Evolutionary conservation across 192 early-diverging fungal species (phyloP).

Genomic region (Piromyces sp.): DNA sequence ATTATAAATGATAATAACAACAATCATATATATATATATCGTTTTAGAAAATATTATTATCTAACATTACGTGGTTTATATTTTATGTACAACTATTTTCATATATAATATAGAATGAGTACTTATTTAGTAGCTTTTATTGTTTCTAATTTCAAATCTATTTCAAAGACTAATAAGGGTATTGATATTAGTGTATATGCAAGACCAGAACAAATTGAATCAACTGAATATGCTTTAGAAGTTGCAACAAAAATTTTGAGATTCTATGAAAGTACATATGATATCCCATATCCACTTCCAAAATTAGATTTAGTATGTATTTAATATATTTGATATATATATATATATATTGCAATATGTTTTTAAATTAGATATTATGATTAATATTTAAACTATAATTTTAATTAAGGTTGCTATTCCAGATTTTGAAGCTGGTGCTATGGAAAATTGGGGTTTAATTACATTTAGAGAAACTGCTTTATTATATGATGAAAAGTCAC

Average conservation of each 20-base stretch:
- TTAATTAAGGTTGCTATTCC: conserved; percentile 76
- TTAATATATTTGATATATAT: too few relatives aligned
- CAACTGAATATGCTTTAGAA: conserved; percentile 66
- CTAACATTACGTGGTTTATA: too few relatives aligned
- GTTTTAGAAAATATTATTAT: too few relatives aligned
- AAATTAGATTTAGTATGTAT: conserved; percentile 23
- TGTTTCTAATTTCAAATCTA: conserved; percentile 16
- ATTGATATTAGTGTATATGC: conserved; percentile 76
- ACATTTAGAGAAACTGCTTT: conserved; percentile 75
- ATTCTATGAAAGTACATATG: conserved; percentile 72
- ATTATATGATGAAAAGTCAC: conserved; percentile 61
- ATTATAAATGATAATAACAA: neutral
- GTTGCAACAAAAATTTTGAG: conserved; percentile 61
- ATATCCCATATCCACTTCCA: conserved; percentile 76
- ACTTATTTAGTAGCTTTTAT: conserved; percentile 57
- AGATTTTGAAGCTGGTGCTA: conserved; percentile 63
- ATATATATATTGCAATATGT: too few relatives aligned
- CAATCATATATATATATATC: too few relatives aligned
- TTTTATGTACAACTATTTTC: too few relatives aligned
- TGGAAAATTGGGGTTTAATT: conserved; percentile 79
- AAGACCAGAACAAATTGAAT: conserved; percentile 52
- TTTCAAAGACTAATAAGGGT: conserved; percentile 23
- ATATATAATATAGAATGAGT: neutral
- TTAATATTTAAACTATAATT: conserved; percentile 9
- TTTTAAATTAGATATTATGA: too few relatives aligned